Conservation (phyloP, 192 early-diverging fungal species). For the Backusella morwellensis region DNA sequence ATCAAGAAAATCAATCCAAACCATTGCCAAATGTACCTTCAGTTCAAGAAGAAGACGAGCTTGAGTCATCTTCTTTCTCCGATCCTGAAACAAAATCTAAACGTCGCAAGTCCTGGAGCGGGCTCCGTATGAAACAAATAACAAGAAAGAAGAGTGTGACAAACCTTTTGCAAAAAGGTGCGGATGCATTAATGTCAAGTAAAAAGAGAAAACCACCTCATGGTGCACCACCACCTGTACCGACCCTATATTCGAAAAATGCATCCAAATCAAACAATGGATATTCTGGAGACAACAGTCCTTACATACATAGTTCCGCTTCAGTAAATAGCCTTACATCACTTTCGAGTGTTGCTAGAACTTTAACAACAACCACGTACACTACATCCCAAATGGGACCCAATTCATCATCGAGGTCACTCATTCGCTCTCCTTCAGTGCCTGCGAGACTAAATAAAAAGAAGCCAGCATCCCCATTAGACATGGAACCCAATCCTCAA, state of each 20-base stretch:
- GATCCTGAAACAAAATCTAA: constrained; percentile 8
- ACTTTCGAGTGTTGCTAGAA: constrained; percentile 28
- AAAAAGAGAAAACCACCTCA: neutral
- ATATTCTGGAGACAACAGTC: neutral
- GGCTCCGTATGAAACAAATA: constrained; percentile 6
- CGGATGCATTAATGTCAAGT: neutral
- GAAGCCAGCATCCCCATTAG: neutral
- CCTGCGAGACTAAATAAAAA: neutral
- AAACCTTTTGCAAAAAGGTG: constrained; percentile 22
- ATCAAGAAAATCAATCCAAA: neutral
- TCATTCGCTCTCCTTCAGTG: constrained; percentile 16
- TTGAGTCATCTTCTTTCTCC: neutral
- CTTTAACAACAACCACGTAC: constrained; percentile 20
- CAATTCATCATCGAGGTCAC: neutral
- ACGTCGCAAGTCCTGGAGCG: constrained; percentile 14
- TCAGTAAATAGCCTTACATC: constrained; percentile 35
- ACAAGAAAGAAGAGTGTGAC: constrained; percentile 10
- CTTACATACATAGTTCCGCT: constrained; percentile 20
- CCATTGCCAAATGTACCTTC: neutral
- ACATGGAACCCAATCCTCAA: constrained; percentile 37
- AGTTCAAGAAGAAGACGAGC: constrained; percentile 2
- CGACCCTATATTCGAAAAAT: neutral
- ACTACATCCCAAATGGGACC: neutral
- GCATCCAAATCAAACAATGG: neutral
- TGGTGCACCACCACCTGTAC: neutral